phyloP scores from a whole-genome alignment of 306 rosid genomes.

The Begonia peltatifolia region DNA sequence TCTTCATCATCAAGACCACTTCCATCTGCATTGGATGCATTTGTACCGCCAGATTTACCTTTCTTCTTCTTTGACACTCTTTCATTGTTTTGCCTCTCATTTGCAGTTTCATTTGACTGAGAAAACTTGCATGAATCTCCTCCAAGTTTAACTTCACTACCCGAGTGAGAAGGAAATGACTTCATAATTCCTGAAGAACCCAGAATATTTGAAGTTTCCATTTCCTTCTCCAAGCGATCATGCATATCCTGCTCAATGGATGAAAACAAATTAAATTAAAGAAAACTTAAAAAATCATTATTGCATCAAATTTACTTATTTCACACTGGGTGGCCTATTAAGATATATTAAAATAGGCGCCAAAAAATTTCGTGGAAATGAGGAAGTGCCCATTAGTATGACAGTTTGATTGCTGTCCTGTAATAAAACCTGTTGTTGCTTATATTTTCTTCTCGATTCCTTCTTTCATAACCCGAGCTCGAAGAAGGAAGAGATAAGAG shows the following conservation, averaged over 20 bases:
- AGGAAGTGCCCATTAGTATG: too few species aligned
- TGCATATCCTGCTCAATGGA: constrained; percentile 49
- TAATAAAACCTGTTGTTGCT: too few species aligned
- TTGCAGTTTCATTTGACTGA: constrained; percentile 38
- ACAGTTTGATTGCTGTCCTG: too few species aligned
- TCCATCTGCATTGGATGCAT: constrained; percentile 32
- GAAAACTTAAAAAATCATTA: too few species aligned
- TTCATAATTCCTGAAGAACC: constrained; percentile 26
- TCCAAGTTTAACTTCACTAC: constrained; percentile 32
- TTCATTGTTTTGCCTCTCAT: constrained; percentile 43
- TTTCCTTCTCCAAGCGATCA: constrained; percentile 60
- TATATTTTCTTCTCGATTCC: too few species aligned
- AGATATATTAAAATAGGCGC: too few species aligned
- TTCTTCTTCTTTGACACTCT: constrained; percentile 75
- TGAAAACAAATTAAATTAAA: too few species aligned
- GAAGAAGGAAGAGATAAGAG: too few species aligned
- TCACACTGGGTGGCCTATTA: too few species aligned
- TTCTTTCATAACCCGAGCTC: too few species aligned
- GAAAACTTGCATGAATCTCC: constrained; percentile 35
- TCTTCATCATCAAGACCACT: constrained; percentile 59
- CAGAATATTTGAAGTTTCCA: constrained; percentile 49
- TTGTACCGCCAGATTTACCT: constrained; percentile 47
- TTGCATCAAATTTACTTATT: too few species aligned
- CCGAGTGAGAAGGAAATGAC: constrained; percentile 26
- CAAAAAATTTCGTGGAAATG: too few species aligned